Evolutionary conservation across 2,329 filamentous ascomycete species (phyloP), one percentile per base, ranked within the genome.

Genomic region (Dactylonectria macrodidyma): DNA sequence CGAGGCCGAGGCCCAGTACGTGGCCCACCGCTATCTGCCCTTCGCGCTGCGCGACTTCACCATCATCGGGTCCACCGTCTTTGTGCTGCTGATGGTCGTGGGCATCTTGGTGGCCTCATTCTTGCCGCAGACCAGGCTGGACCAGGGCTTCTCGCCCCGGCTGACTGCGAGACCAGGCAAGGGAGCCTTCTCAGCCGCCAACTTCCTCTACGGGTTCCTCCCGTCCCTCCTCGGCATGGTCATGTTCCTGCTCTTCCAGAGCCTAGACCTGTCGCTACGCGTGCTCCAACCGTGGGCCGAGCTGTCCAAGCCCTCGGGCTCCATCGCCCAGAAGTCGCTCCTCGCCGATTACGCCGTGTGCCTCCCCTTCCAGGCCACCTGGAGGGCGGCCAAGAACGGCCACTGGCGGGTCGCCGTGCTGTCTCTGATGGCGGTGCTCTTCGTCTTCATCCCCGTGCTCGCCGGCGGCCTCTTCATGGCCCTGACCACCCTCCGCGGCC

Each of bases 161-260:
- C 83, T 97, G 1, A 82, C 85, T 10, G 90, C 91, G 0, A 83
- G 85, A 3, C 89, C 93, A 1, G 83, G 87, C 3, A 75, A 81
- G 0, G 84, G 84, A 30, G 93, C 92, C 19, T 98, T 97, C 80
- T 97, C 94, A 1, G 85, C 93, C 0, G 93, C 94, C 57, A 94
- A 97, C 80, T 98, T 98, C 81, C 83, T 97, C 58, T 98, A 95
- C 84, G 90, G 89, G 68, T 94, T 95, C 80, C 63, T 95, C 24
- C 93, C 93, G 0, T 89, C 91, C 3, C 73, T 92, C 0, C 77
- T 95, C 33, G 93, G 91, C 5, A 88, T 91, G 75, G 72, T 92
- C 16, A 81, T 93, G 56, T 93, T 91, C 78, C 86, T 94, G 52
- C 79, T 87, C 58, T 91, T 93, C 78, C 88, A 92, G 68, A 86